phyloP scores from a whole-genome alignment of 345 rosid genomes.

The Heritiera littoralis region DNA sequence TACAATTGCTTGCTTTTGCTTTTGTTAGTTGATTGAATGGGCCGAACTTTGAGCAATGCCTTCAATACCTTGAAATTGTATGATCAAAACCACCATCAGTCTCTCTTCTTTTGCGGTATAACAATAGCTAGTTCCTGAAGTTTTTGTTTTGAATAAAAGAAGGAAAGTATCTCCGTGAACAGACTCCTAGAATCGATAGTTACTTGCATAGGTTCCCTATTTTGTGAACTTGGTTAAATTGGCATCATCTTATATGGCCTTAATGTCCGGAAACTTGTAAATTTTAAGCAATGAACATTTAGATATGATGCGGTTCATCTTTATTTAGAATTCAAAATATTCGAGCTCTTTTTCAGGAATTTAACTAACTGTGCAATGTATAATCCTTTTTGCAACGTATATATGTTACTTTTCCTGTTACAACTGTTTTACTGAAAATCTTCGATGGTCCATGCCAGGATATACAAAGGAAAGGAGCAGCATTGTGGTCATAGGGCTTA shows the following conservation, averaged over 20 bases:
- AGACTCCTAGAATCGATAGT: background rate
- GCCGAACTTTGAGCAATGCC: background rate
- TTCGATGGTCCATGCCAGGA: background rate
- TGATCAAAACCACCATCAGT: background rate
- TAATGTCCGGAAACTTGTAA: background rate
- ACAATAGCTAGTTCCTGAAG: background rate
- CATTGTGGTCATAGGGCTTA: constrained; percentile 75
- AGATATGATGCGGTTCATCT: background rate
- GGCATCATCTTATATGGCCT: background rate
- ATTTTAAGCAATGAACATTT: background rate
- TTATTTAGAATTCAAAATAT: background rate
- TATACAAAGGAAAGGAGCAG: constrained; percentile 76
- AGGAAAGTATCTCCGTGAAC: background rate
- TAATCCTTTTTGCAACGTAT: constrained; percentile 14
- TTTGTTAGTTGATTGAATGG: background rate
- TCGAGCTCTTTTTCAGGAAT: background rate
- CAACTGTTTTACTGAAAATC: constrained; percentile 21
- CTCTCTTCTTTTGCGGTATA: background rate
- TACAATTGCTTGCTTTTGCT: background rate
- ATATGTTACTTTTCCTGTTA: constrained; percentile 35
- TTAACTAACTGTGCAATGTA: background rate
- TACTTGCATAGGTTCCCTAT: background rate
- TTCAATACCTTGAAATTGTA: background rate
- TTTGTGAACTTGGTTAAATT: background rate
- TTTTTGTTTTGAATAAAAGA: background rate